Percentiles rank a stretch among this genome's conserved stretches.
These are phyloP conservation scores for Spongispora temasekensis DNA, from an alignment of 1,284 basidiomycete species.

Conservation along the genomic window DNA sequence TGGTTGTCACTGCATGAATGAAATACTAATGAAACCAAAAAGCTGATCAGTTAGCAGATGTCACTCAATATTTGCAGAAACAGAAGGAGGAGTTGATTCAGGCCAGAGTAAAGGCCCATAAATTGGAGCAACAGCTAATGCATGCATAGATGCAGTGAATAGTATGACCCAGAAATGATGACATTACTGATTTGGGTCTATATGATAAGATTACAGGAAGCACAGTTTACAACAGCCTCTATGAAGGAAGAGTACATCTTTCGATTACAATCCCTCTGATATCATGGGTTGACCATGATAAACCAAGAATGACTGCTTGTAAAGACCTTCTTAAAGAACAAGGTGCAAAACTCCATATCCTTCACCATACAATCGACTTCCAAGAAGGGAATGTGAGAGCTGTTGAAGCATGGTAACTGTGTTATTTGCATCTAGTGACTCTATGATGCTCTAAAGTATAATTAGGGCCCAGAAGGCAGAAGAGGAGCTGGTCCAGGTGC, in stretches of 20 bases:
- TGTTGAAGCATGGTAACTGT: conserved; percentile 28
- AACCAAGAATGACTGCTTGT: conserved; percentile 22
- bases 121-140: conserved; percentile 33
- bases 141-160: conserved; percentile 24
- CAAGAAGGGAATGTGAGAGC: conserved; percentile 31
- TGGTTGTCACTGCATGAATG: background rate
- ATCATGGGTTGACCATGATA: conserved; percentile 15
- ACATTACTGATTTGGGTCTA: conserved; percentile 16
- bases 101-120: conserved; percentile 17
- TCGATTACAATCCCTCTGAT: conserved; percentile 19
- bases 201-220: conserved; percentile 29
- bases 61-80: conserved; percentile 26
- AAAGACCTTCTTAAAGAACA: conserved; percentile 29
- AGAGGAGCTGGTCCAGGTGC: conserved; percentile 16
- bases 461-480: conserved; percentile 27
- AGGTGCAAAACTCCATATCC: conserved; percentile 25
- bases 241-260: conserved; percentile 35
- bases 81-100: conserved; percentile 34
- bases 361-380: conserved; percentile 33
- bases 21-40: conserved; percentile 16
- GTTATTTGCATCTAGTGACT: background rate
- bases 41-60: conserved; percentile 29
- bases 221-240: conserved; percentile 26
- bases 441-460: conserved; percentile 13
- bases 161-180: background rate